Conservation (phyloP, 2,329 filamentous ascomycete genomes). For the Cladosporium sp. region DNA sequence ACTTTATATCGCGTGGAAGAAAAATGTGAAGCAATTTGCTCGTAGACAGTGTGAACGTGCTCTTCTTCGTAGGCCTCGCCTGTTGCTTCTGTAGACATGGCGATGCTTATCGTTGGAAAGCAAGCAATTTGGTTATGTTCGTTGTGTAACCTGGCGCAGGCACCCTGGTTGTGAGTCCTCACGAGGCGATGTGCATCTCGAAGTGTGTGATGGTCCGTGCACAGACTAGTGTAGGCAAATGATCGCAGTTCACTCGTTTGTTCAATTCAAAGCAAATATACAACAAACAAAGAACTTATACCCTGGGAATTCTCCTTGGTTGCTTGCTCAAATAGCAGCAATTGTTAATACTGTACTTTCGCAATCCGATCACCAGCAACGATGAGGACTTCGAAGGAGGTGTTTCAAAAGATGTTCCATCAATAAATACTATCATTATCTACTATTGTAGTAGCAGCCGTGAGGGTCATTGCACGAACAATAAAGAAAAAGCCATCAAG, state of each 20-base stretch:
- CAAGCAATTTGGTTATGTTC: neutral
- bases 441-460: neutral
- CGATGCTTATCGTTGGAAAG: neutral
- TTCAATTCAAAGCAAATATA: neutral
- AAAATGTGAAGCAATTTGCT: slow-evolving; percentile 81
- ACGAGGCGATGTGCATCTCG: neutral
- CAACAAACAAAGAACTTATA: neutral
- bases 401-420: neutral
- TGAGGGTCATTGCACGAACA: neutral
- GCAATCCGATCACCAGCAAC: neutral
- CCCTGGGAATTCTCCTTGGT: neutral
- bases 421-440: slow-evolving; percentile 8
- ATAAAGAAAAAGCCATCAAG: slow-evolving; percentile 5
- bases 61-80: slow-evolving; percentile 68
- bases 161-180: neutral
- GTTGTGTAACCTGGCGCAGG: neutral
- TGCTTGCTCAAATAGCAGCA: neutral
- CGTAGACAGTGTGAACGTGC: slow-evolving; percentile 91
- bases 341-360: neutral
- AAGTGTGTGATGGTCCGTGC: neutral
- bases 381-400: neutral
- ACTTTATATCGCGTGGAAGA: slow-evolving; percentile 75
- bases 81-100: neutral
- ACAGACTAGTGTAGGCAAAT: neutral
- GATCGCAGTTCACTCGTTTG: neutral